Conservation (phyloP, 2,329 filamentous ascomycete genomes). For the Ophiostoma sp. region DNA sequence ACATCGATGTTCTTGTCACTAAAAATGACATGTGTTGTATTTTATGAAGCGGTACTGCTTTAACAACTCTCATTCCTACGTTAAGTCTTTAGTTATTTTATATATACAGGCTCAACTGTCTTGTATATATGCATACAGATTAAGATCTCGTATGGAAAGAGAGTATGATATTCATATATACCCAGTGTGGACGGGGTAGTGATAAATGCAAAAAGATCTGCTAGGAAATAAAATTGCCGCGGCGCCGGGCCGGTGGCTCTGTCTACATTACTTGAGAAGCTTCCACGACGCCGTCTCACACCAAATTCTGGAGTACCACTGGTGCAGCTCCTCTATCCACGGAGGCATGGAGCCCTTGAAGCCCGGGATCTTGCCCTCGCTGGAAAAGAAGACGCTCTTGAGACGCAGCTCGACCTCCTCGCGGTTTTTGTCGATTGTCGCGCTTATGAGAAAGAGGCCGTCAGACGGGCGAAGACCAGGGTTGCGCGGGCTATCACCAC, state of each 20-base stretch:
- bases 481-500: conserved; percentile 59
- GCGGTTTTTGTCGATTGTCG: conserved; percentile 52
- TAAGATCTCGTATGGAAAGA: too few relatives aligned
- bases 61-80: too few relatives aligned
- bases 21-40: conserved; percentile 2
- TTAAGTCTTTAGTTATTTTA: too few relatives aligned
- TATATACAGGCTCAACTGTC: too few relatives aligned
- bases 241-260: background rate
- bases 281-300: conserved; percentile 38
- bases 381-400: conserved; percentile 58
- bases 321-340: conserved; percentile 35
- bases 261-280: conserved; percentile 29
- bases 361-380: conserved; percentile 35
- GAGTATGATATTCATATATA: too few relatives aligned
- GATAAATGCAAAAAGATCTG: too few relatives aligned
- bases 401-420: conserved; percentile 58
- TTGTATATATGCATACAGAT: too few relatives aligned
- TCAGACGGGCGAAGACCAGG: conserved; percentile 53
- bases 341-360: conserved; percentile 34
- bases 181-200: too few relatives aligned
- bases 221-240: background rate
- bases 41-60: background rate
- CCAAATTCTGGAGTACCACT: conserved; percentile 40
- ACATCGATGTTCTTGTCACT: background rate
- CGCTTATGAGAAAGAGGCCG: conserved; percentile 61